Evolutionary conservation across 2,329 filamentous ascomycete genomes (phyloP).

Genomic region (Stenocarpella maydis): DNA sequence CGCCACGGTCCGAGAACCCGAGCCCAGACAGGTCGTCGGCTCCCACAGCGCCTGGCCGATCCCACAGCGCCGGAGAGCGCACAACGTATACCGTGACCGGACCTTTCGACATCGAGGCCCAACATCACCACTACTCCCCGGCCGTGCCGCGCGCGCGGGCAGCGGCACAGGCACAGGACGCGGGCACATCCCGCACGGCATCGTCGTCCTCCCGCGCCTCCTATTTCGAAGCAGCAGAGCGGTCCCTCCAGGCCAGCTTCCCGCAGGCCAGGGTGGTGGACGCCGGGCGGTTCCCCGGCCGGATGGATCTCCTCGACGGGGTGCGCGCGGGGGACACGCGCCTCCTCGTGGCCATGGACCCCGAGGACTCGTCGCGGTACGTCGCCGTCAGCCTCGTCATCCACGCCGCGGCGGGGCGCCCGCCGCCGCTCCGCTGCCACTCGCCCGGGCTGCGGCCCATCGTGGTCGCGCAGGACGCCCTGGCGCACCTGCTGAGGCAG

Average conservation of each 20-base stretch:
- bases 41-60: background rate
- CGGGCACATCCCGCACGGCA: background rate
- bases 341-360: background rate
- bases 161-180: background rate
- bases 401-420: no score
- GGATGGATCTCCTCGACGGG: background rate
- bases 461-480: conserved; percentile 7
- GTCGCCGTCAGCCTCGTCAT: conserved; percentile 10
- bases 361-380: background rate
- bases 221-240: background rate
- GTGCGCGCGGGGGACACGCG: background rate
- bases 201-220: background rate
- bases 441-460: background rate
- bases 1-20: background rate
- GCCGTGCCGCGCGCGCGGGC: no score
- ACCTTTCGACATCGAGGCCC: background rate
- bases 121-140: background rate
- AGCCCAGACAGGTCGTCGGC: conserved; percentile 10
- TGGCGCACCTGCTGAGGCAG: conserved; percentile 3
- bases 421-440: background rate
- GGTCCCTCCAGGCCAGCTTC: background rate
- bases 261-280: conserved; percentile 4
- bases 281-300: conserved; percentile 1
- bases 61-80: background rate
- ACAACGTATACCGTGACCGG: background rate